phyloP scores from a whole-genome alignment of 148 eudicot species.

The Vaccinium macrocarpon region DNA sequence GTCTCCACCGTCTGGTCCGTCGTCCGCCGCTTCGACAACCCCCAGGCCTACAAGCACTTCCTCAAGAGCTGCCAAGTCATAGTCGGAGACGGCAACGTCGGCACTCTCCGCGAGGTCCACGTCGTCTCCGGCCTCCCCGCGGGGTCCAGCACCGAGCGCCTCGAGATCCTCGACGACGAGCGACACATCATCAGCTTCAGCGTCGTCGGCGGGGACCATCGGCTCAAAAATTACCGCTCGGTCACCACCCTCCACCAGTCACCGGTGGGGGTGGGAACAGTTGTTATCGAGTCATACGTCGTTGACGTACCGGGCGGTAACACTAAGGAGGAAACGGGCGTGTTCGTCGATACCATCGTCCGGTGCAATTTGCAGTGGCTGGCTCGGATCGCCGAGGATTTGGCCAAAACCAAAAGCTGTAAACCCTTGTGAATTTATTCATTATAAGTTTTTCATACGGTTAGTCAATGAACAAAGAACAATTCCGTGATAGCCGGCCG shows the following conservation, averaged over 20 bases:
- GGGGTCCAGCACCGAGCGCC: constrained; percentile 63
- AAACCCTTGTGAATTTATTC: not conserved
- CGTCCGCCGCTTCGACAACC: constrained; percentile 71
- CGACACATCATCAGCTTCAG: constrained; percentile 61
- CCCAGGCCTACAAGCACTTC: constrained; percentile 75
- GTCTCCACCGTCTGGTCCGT: constrained; percentile 54
- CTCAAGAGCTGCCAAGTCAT: constrained; percentile 62
- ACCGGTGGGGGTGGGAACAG: constrained; percentile 39
- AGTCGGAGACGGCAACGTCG: constrained; percentile 58
- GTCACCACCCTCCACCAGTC: constrained; percentile 65
- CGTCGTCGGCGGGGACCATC: constrained; percentile 75
- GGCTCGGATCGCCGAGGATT: constrained; percentile 52
- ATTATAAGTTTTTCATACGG: too few species aligned
- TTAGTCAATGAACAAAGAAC: too few species aligned
- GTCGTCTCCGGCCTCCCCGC: constrained; percentile 90
- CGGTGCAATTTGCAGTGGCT: constrained; percentile 65
- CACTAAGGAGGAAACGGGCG: constrained; percentile 72
- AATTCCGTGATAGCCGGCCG: not conserved
- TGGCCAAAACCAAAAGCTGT: constrained; percentile 23
- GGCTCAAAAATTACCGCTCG: constrained; percentile 69
- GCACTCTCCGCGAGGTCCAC: constrained; percentile 63
- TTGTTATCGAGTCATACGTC: constrained; percentile 78
- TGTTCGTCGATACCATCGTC: constrained; percentile 72
- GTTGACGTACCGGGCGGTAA: constrained; percentile 81
- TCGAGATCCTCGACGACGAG: constrained; percentile 78